phyloP scores from a whole-genome alignment of 169 alveolate species.

The Theileria parva region DNA sequence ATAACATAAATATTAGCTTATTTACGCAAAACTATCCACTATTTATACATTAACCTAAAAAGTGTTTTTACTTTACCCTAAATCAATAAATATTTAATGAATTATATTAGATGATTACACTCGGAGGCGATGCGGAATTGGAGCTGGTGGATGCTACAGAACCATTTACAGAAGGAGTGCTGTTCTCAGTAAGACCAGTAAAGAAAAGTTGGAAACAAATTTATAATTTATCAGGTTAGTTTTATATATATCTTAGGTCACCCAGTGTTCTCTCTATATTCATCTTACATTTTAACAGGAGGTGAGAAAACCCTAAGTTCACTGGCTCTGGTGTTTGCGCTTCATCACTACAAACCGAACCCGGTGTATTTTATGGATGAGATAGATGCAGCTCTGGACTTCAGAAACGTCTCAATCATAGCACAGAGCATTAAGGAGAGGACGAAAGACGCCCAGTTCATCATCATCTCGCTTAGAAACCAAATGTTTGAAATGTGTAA shows the following conservation, averaged over 20 bases:
- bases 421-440: slow-evolving; percentile 88
- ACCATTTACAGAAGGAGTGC: slow-evolving; percentile 97
- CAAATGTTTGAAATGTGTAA: slow-evolving; percentile 95
- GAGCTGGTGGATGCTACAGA: slow-evolving; percentile 94
- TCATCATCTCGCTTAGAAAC: slow-evolving; percentile 93
- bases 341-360: slow-evolving; percentile 97
- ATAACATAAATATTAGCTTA: background rate
- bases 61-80: background rate
- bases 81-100: background rate
- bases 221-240: slow-evolving; percentile 88
- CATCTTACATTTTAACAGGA: slow-evolving; percentile 60
- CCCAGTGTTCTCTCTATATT: background rate
- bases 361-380: slow-evolving; percentile 99
- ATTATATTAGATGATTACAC: slow-evolving; percentile 78
- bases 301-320: slow-evolving; percentile 98
- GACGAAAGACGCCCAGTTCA: slow-evolving; percentile 96
- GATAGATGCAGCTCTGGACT: slow-evolving; percentile 99
- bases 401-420: slow-evolving; percentile 91
- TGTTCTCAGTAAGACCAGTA: slow-evolving; percentile 96
- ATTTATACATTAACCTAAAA: no score
- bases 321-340: slow-evolving; percentile 96
- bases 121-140: slow-evolving; percentile 98
- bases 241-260: background rate
- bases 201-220: slow-evolving; percentile 97
- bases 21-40: background rate